Percentiles rank a stretch among this genome's conserved stretches.
Conservation (phyloP, 2,329 filamentous ascomycete species). For the Penicillium sp. region DNA sequence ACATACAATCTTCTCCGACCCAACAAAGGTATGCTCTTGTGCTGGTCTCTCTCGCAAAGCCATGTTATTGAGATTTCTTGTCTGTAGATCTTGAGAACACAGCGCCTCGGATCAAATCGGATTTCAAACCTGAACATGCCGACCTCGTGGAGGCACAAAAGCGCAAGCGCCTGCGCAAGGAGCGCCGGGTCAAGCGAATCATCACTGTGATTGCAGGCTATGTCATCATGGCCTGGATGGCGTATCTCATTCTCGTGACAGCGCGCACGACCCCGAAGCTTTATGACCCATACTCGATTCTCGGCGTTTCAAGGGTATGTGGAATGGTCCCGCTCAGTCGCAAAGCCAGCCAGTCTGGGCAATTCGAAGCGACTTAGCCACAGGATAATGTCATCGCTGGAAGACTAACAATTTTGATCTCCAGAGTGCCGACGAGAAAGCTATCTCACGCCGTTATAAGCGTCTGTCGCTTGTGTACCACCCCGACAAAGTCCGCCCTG, state of each 20-base stretch:
- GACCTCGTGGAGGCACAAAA: slow-evolving; percentile 77
- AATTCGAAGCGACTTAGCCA: background rate
- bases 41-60: background rate
- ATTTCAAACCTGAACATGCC: slow-evolving; percentile 74
- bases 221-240: slow-evolving; percentile 79
- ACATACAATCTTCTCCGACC: slow-evolving; percentile 83
- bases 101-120: slow-evolving; percentile 73
- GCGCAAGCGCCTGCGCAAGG: slow-evolving; percentile 80
- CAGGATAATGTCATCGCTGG: background rate
- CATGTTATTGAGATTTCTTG: slow-evolving; percentile 1
- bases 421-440: slow-evolving; percentile 74
- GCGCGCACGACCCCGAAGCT: slow-evolving; percentile 66
- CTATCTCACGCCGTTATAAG: slow-evolving; percentile 89
- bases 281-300: slow-evolving; percentile 95
- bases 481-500: slow-evolving; percentile 84
- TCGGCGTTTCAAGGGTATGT: slow-evolving; percentile 73
- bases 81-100: slow-evolving; percentile 63
- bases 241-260: slow-evolving; percentile 80
- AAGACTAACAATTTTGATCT: slow-evolving; percentile 1
- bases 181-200: slow-evolving; percentile 80
- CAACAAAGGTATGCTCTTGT: slow-evolving; percentile 54
- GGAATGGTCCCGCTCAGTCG: background rate
- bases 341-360: background rate
- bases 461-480: slow-evolving; percentile 79
- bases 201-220: slow-evolving; percentile 72